Evolutionary conservation across 352 stramenopile species (phyloP), one percentile per base, ranked within the genome.

Genomic region (Albugo laibachii): DNA sequence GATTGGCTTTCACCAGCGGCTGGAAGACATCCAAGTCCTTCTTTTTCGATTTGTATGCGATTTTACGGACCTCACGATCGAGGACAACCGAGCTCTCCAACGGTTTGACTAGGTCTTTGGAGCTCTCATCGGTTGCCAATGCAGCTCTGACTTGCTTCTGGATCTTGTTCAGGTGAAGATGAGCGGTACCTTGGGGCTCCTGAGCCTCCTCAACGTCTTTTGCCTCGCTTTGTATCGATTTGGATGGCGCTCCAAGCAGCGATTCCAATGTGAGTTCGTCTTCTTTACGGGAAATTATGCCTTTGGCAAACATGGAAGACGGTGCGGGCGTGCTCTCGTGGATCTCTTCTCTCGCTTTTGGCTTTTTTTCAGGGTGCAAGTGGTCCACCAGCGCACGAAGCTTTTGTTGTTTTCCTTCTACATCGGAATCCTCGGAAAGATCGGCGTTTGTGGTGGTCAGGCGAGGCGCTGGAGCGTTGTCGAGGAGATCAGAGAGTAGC

Each of bases 1-100:
- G 78, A 58, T 97, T 95, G 42, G 79, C 65, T 24, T 92, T 76
- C 45, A 97, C 81, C 12, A 92, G 78, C 0, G 91, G 66, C 42
- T 86, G 81, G 66, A 94, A 97, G 27, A 81, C 45, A 24, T 87
- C 69, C 45, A 96, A 67, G 41, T 96, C 80, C 43, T 95, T 70
- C 15, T 64, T 66, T 53, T 92, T 89, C 37, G 93, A 59, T 27
- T 73, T 51, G 56, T 97, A 97, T 38, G 75, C 68, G 19, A 96
- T 61, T 53, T 95, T 94, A 5, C 92, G 74, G 19, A 78, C 65
- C 6, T 73, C 80, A 20, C 92, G 82, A 41, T 92, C 83, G 0
- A 75, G 68, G 19, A 83, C 66, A 1, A 92, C 50, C 0, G 78
- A 75, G 18, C 76, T 67, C 41, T 77, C 55, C 21, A 91, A 46